Evolutionary conservation across 225 moss, liverwort and hornwort species (phyloP).

Genomic region (Lunularia cruciata): DNA sequence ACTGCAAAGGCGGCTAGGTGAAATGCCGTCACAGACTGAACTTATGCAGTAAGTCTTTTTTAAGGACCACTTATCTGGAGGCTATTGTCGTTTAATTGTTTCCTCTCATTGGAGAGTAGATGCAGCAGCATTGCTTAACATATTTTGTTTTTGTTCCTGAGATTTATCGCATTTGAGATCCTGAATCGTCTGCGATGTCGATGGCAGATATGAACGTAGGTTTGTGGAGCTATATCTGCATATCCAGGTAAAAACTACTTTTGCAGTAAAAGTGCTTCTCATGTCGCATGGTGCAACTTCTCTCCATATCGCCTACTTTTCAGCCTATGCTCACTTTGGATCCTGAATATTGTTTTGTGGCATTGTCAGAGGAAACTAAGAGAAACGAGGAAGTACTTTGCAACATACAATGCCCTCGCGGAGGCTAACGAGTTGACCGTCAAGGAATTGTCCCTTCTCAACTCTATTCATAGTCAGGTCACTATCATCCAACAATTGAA

Average conservation of each 20-base stretch:
- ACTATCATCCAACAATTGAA: too few relatives aligned
- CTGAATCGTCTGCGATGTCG: too few relatives aligned
- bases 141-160: too few relatives aligned
- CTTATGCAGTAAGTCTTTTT: slow-evolving; percentile 79
- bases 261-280: too few relatives aligned
- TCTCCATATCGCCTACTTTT: too few relatives aligned
- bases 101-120: too few relatives aligned
- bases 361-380: slow-evolving; percentile 74
- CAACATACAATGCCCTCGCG: slow-evolving; percentile 96
- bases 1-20: slow-evolving; percentile 78
- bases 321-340: background rate
- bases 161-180: too few relatives aligned
- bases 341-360: background rate
- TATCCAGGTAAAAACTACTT: slow-evolving; percentile 74
- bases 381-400: slow-evolving; percentile 96
- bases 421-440: slow-evolving; percentile 84
- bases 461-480: slow-evolving; percentile 94
- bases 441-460: slow-evolving; percentile 91
- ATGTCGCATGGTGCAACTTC: too few relatives aligned
- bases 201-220: slow-evolving; percentile 86
- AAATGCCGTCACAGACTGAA: slow-evolving; percentile 87
- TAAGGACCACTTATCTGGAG: background rate
- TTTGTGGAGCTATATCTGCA: slow-evolving; percentile 99
- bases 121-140: too few relatives aligned
- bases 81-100: too few relatives aligned